Percentiles rank a stretch among this genome's conserved stretches.
phyloP scores from a whole-genome alignment of 306 rosid genomes.

The Citrullus colocynthis region DNA sequence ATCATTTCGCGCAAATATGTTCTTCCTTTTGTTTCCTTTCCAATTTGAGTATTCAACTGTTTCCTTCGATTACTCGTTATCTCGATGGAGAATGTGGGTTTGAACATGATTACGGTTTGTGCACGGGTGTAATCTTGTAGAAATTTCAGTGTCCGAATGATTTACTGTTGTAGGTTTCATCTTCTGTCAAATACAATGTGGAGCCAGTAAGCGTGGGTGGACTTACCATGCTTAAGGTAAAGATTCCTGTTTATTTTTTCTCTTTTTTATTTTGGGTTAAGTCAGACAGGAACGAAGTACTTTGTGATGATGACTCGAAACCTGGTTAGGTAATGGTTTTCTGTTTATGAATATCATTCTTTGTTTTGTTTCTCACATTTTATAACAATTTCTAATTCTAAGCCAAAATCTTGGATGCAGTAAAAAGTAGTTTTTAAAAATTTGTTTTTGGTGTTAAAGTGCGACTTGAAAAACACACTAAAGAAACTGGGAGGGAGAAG shows the following conservation, averaged over 20 bases:
- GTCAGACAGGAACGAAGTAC: background rate
- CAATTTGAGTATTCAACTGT: background rate
- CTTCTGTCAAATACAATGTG: background rate
- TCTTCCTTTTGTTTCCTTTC: background rate
- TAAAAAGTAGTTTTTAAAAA: background rate
- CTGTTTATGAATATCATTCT: background rate
- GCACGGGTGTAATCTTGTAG: background rate
- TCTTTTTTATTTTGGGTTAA: background rate
- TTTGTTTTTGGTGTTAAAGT: background rate
- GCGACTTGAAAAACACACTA: background rate
- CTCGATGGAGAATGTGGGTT: background rate
- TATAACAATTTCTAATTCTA: background rate
- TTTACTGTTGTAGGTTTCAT: conserved; percentile 5
- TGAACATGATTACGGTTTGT: background rate
- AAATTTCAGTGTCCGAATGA: background rate
- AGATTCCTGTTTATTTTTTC: background rate
- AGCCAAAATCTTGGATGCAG: background rate
- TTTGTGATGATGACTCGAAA: background rate
- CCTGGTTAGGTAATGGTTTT: background rate
- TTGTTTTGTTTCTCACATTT: background rate
- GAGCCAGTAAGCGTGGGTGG: conserved; percentile 47
- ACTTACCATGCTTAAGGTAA: conserved; percentile 67
- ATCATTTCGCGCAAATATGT: background rate
- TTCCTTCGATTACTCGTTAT: background rate
- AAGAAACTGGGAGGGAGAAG: background rate